phyloP scores from a whole-genome alignment of 2,329 filamentous ascomycete genomes.

The Gaeumannomyces tritici region DNA sequence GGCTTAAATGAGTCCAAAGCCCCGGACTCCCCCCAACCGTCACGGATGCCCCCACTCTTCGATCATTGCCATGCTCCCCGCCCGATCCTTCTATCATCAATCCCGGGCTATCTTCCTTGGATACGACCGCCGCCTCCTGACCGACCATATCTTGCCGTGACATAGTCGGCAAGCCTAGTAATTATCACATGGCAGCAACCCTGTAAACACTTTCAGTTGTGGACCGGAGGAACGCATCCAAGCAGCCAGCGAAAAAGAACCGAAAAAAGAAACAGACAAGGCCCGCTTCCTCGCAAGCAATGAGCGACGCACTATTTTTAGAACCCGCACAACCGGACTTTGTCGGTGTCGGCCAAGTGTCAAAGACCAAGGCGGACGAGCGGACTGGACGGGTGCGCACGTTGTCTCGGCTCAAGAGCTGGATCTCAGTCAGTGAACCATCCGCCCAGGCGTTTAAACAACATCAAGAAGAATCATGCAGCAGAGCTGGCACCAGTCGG shows the following conservation, averaged over 20 bases:
- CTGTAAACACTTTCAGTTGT: too few relatives aligned
- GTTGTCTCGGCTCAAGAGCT: constrained; percentile 34
- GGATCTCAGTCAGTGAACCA: constrained; percentile 39
- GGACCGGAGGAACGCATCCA: neutral
- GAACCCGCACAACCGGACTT: neutral
- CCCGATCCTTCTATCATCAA: neutral
- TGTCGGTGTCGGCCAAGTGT: too few relatives aligned
- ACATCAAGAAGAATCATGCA: constrained; percentile 31
- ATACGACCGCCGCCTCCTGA: too few relatives aligned
- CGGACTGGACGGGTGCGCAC: constrained; percentile 12
- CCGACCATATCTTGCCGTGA: neutral
- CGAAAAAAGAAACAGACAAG: neutral
- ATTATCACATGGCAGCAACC: too few relatives aligned
- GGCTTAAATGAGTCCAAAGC: neutral
- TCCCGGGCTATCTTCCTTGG: too few relatives aligned
- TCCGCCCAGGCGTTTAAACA: constrained; percentile 37
- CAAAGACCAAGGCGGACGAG: neutral
- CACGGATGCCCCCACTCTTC: too few relatives aligned
- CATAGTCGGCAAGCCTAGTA: too few relatives aligned
- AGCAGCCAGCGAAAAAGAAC: too few relatives aligned
- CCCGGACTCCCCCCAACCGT: too few relatives aligned
- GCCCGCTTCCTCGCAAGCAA: neutral
- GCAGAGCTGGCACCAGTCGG: constrained; percentile 31
- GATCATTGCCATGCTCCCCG: too few relatives aligned
- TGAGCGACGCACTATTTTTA: neutral